These are phyloP conservation scores for Metarhizium anisopliae DNA, from an alignment of 2,329 filamentous ascomycete genomes.

Conservation along the genomic window DNA sequence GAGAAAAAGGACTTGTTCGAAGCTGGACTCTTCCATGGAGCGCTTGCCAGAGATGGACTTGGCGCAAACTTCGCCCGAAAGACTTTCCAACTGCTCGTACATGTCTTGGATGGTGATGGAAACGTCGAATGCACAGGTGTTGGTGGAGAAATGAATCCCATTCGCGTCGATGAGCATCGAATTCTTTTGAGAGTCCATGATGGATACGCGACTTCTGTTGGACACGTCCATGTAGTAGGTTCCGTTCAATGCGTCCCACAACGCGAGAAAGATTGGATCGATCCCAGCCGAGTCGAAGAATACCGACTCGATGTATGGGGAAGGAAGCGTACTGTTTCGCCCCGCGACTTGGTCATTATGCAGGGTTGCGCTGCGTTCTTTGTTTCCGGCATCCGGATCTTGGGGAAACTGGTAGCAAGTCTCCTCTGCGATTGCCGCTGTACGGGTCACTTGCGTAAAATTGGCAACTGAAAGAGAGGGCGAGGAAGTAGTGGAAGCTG, in stretches of 20 bases:
- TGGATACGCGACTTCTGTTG: slow-evolving; percentile 19
- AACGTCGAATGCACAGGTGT: slow-evolving; percentile 22
- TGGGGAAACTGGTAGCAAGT: slow-evolving; percentile 22
- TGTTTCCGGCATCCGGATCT: slow-evolving; percentile 12
- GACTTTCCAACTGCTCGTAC: slow-evolving; percentile 22
- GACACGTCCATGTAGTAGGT: slow-evolving; percentile 26
- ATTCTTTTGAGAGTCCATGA: slow-evolving; percentile 22
- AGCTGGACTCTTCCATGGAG: slow-evolving; percentile 16
- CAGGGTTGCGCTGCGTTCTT: slow-evolving; percentile 17
- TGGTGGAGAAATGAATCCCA: slow-evolving; percentile 26
- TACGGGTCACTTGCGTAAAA: slow-evolving; percentile 23
- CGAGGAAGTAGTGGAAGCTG: neutral
- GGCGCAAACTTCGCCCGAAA: slow-evolving; percentile 23
- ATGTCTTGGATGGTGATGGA: slow-evolving; percentile 23
- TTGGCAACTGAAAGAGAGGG: slow-evolving; percentile 18
- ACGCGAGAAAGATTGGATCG: slow-evolving; percentile 22
- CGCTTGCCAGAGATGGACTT: slow-evolving; percentile 12
- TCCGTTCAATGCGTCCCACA: slow-evolving; percentile 19
- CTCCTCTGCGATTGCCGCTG: slow-evolving; percentile 15
- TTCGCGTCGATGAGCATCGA: slow-evolving; percentile 22
- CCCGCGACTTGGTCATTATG: slow-evolving; percentile 21
- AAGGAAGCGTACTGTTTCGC: slow-evolving; percentile 21
- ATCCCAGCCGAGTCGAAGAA: slow-evolving; percentile 22
- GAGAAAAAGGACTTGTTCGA: slow-evolving; percentile 23
- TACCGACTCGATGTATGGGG: slow-evolving; percentile 28